A percentile compares a stretch with the other conserved stretches of the same genome.
These are phyloP conservation scores for Hirsutella minnesotensis DNA, from an alignment of 2,329 filamentous ascomycete genomes.

Conservation along the genomic window DNA sequence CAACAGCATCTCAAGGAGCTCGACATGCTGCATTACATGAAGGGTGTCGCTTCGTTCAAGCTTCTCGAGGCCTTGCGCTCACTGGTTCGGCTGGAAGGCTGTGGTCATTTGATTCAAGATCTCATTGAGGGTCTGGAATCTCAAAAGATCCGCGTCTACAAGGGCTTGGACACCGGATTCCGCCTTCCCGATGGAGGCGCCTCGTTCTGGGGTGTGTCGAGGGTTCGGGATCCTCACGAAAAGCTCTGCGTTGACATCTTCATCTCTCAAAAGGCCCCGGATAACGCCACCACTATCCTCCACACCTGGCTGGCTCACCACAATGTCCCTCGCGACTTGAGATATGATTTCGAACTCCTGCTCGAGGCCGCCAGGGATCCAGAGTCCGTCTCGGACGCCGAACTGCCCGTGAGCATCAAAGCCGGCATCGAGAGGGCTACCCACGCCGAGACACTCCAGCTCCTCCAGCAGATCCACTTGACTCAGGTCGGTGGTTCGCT, in stretches of 20 bases:
- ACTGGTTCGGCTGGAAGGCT: constrained; percentile 8
- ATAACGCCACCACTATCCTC: constrained; percentile 17
- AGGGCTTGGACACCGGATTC: constrained; percentile 24
- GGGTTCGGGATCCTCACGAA: constrained; percentile 9
- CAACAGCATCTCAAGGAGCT: constrained; percentile 19
- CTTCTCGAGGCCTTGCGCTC: constrained; percentile 11
- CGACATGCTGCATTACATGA: constrained; percentile 17
- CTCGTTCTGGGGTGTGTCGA: constrained; percentile 21
- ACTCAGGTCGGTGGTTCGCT: constrained; percentile 13
- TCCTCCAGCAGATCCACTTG: constrained; percentile 19
- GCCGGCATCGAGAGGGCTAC: constrained; percentile 15
- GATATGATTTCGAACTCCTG: constrained; percentile 19
- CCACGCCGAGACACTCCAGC: constrained; percentile 16
- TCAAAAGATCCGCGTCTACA: constrained; percentile 15
- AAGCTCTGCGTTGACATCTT: constrained; percentile 18
- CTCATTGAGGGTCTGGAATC: constrained; percentile 16
- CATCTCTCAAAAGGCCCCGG: constrained; percentile 20
- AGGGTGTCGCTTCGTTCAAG: constrained; percentile 14
- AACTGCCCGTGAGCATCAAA: constrained; percentile 15
- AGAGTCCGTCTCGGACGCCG: neutral
- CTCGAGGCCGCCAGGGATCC: constrained; percentile 10
- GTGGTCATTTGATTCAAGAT: constrained; percentile 11
- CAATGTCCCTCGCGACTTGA: constrained; percentile 17
- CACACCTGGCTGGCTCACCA: constrained; percentile 26
- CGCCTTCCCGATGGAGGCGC: constrained; percentile 15